These are phyloP conservation scores for Aphanoascus verrucosus DNA, from an alignment of 2,329 filamentous ascomycete species.

Conservation along the genomic window DNA sequence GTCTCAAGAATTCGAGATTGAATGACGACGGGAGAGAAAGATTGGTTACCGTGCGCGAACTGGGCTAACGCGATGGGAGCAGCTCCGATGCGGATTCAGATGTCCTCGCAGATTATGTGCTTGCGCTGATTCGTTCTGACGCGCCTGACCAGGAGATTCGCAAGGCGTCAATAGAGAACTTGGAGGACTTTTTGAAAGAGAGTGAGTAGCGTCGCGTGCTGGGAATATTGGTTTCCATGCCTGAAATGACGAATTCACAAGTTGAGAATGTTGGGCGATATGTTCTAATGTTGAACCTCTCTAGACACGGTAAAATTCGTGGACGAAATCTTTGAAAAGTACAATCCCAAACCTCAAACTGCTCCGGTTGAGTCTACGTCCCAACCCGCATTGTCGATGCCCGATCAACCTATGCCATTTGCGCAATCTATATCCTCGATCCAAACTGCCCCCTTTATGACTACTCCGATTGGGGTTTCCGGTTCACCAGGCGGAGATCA, in stretches of 20 bases:
- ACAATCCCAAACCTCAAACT: constrained; percentile 36
- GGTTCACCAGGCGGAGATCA: constrained; percentile 8
- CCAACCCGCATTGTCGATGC: constrained; percentile 19
- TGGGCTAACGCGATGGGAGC: constrained; percentile 5
- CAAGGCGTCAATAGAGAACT: constrained; percentile 43
- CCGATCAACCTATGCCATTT: constrained; percentile 10
- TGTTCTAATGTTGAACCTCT: background rate
- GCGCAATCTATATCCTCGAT: constrained; percentile 16
- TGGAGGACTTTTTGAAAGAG: constrained; percentile 49
- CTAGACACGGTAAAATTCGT: constrained; percentile 45
- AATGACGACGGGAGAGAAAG: background rate
- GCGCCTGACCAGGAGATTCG: constrained; percentile 45
- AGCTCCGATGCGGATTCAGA: constrained; percentile 53
- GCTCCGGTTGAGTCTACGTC: constrained; percentile 20
- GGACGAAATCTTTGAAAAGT: constrained; percentile 44
- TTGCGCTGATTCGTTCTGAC: constrained; percentile 48
- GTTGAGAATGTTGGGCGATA: background rate
- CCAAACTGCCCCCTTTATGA: constrained; percentile 17
- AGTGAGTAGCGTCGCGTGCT: constrained; percentile 27
- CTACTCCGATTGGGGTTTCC: constrained; percentile 15
- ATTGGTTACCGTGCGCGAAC: background rate
- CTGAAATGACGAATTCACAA: background rate
- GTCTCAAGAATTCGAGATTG: background rate
- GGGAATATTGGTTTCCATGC: too few relatives aligned
- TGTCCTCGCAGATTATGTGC: constrained; percentile 52